Evolutionary conservation across 2,329 filamentous ascomycete genomes (phyloP), one percentile per base, ranked within the genome.

Genomic region (Trichoderma endophyticum): DNA sequence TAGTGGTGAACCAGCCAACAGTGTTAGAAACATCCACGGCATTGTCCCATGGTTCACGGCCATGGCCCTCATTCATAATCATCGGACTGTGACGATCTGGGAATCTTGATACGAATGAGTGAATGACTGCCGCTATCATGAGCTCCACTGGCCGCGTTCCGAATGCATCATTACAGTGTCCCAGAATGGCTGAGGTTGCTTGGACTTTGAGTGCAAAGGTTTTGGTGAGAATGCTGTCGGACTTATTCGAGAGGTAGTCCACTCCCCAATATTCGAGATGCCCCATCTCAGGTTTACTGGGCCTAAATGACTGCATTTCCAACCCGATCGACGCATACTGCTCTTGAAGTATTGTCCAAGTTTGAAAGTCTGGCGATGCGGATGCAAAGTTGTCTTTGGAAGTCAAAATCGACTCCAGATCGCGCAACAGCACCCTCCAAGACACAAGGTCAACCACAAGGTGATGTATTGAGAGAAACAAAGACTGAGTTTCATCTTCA

Each of bases 371-470:
- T 8, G 18, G 36, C 36, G 36, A 39, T 18, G 36, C 36, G 15
- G 36, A 39, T 11, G 43, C 36, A n/a, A 66, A 26, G 14, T 24
- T 26, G 43, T 60, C 57, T 26, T 60, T 60, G 6, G 14, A 60
- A 15, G 24, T 60, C 24, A 34, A 60, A 34, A 34, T 60, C 6
- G 80, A 80, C 66, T 84, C 82, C 4, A 84, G 75, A 63, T 84
- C 82, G 64, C 82, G 80, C 0, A 84, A 76, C 1, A 84, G 74
- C 6, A 84, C 75, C 11, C 82, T 77, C 82, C 82, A 84, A 1
- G 82, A 82, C 4, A 84, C 83, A 4, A 84, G 75, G 66, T 84
- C 82, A 56, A 84, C 79, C 9, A 80, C 78, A 5, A 80, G 74
- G 57, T 81, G 80, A 32, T 80, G 79, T 4, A 73, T 75, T 4